Evolutionary conservation across 176 grass and related monocot genomes (phyloP).

Genomic region (Aegilops tauschii): DNA sequence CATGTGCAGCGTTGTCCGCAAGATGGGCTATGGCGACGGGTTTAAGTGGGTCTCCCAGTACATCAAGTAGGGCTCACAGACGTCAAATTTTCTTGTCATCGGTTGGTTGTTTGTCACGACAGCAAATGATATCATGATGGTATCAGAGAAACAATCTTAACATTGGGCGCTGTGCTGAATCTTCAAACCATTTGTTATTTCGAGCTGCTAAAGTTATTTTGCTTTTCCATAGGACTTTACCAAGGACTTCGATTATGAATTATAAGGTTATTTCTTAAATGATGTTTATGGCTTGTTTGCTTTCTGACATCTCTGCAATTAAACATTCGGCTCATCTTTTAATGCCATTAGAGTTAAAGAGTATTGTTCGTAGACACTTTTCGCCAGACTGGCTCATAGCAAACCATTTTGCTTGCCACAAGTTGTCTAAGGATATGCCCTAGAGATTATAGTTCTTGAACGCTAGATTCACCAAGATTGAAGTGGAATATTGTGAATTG

Average conservation of each 20-base stretch:
- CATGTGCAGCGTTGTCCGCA: slow-evolving; percentile 83
- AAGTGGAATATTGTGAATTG: too few species aligned
- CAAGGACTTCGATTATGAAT: slow-evolving; percentile 31
- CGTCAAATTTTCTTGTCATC: slow-evolving; percentile 37
- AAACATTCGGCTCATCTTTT: background rate
- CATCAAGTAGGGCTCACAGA: slow-evolving; percentile 58
- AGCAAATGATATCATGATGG: slow-evolving; percentile 33
- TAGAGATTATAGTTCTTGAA: too few species aligned
- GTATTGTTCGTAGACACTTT: too few species aligned
- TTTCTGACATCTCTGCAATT: background rate
- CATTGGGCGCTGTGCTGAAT: slow-evolving; percentile 34
- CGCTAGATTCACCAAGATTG: too few species aligned
- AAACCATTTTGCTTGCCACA: too few species aligned
- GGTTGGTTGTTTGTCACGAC: slow-evolving; percentile 28
- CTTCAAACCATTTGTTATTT: slow-evolving; percentile 46
- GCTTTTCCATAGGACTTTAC: slow-evolving; percentile 48
- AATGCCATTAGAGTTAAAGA: too few species aligned
- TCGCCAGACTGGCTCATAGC: too few species aligned
- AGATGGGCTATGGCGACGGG: slow-evolving; percentile 77
- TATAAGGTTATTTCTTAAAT: slow-evolving; percentile 47
- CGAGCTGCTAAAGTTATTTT: slow-evolving; percentile 41
- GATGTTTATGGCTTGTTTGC: background rate
- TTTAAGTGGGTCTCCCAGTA: slow-evolving; percentile 84
- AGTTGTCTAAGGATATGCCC: too few species aligned
- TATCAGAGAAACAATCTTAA: slow-evolving; percentile 34